Percentiles rank a stretch among this genome's conserved stretches.
These are phyloP conservation scores for Fraxinus quadrangulata DNA, from an alignment of 257 asterid genomes.

Conservation along the genomic window DNA sequence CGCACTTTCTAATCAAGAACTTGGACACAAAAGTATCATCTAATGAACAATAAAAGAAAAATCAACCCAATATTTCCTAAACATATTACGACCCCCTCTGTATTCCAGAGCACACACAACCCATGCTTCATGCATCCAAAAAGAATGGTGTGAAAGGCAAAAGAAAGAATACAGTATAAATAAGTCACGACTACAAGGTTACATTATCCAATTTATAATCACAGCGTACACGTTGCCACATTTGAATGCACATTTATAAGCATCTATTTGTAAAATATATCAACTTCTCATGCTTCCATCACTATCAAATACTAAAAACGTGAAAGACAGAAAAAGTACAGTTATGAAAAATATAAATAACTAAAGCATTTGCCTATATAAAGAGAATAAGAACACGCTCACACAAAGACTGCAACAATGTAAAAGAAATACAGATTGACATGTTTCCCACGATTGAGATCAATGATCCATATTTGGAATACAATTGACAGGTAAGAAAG, in stretches of 20 bases:
- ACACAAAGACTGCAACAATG: no score
- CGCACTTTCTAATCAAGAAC: neutral
- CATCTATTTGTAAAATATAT: neutral
- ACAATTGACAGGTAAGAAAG: neutral
- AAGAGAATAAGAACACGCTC: no score
- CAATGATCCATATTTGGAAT: no score
- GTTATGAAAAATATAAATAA: neutral
- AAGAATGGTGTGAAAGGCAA: neutral
- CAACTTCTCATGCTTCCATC: neutral
- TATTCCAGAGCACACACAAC: neutral
- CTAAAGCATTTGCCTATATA: no score
- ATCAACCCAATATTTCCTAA: neutral
- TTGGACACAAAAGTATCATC: neutral
- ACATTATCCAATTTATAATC: neutral
- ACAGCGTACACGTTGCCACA: neutral
- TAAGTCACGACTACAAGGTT: neutral
- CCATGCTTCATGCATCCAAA: neutral
- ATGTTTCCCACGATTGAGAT: no score
- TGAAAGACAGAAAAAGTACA: no score
- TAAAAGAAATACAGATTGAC: no score
- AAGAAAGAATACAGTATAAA: no score
- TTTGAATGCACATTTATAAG: neutral
- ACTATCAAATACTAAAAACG: neutral
- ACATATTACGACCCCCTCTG: neutral
- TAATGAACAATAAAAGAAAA: neutral